A percentile compares a stretch with the other conserved stretches of the same genome.
Conservation (phyloP, 2,329 filamentous ascomycete species). For the Erysiphe pulchra region DNA sequence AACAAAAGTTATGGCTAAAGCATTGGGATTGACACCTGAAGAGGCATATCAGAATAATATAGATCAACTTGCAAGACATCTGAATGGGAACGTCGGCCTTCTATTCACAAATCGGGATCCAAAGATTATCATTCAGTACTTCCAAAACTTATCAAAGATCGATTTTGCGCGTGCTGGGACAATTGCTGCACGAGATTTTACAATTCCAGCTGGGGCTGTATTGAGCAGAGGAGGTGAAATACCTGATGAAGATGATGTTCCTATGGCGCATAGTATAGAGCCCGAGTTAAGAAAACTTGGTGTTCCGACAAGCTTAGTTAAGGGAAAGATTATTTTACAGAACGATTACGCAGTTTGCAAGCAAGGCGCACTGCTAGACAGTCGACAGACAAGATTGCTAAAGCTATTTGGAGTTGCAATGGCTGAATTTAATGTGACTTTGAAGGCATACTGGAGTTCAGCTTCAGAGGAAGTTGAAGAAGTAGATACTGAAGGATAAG, state of each 20-base stretch:
- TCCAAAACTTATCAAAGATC: constrained; percentile 42
- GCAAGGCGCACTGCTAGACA: constrained; percentile 65
- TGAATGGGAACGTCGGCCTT: constrained; percentile 66
- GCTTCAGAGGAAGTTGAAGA: constrained; percentile 33
- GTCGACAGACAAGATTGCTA: constrained; percentile 72
- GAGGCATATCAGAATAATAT: constrained; percentile 63
- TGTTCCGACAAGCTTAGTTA: constrained; percentile 68
- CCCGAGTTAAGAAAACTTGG: constrained; percentile 72
- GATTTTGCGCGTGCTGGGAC: constrained; percentile 85
- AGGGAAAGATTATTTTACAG: constrained; percentile 58
- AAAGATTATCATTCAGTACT: constrained; percentile 41
- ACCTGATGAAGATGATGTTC: constrained; percentile 56
- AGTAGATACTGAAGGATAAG: constrained; percentile 17
- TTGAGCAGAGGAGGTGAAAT: constrained; percentile 62
- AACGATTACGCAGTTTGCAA: constrained; percentile 37
- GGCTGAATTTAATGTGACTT: constrained; percentile 66
- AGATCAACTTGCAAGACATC: constrained; percentile 38
- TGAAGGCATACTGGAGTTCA: constrained; percentile 47
- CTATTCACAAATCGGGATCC: constrained; percentile 66
- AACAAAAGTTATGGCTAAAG: constrained; percentile 95
- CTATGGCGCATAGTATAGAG: constrained; percentile 69
- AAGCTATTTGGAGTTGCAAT: constrained; percentile 84
- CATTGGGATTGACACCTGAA: constrained; percentile 53
- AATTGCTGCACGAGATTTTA: constrained; percentile 46
- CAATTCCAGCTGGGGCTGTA: constrained; percentile 60